phyloP scores from a whole-genome alignment of 768 basidiomycete species.

The Vararia minispora region DNA sequence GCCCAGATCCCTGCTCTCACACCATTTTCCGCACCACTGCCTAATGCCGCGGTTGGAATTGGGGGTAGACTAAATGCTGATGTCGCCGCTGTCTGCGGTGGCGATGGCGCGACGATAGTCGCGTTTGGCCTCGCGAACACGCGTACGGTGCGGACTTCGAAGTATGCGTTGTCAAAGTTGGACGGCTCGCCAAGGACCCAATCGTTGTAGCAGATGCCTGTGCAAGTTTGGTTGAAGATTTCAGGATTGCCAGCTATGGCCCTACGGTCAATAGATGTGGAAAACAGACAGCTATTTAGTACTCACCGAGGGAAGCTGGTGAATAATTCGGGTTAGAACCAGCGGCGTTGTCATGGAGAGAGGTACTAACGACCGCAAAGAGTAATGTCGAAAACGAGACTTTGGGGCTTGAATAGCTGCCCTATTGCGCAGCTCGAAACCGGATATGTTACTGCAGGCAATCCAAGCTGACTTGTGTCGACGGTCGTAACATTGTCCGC shows the following conservation, averaged over 20 bases:
- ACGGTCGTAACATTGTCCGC: constrained; percentile 36
- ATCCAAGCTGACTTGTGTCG: constrained; percentile 47
- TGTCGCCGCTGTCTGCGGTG: too few relatives aligned
- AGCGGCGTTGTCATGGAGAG: constrained; percentile 7
- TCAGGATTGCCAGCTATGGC: constrained; percentile 37
- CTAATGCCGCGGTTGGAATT: too few relatives aligned
- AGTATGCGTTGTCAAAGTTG: constrained; percentile 57
- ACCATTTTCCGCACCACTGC: too few relatives aligned
- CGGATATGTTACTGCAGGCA: constrained; percentile 62
- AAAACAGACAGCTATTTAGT: too few relatives aligned
- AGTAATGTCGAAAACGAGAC: constrained; percentile 66
- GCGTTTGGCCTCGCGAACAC: too few relatives aligned
- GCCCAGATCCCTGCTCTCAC: too few relatives aligned
- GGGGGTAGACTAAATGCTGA: too few relatives aligned
- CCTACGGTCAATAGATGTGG: not conserved
- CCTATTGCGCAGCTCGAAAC: constrained; percentile 40
- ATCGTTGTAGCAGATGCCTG: constrained; percentile 57
- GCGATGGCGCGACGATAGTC: too few relatives aligned
- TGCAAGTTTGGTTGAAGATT: constrained; percentile 50
- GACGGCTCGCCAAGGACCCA: constrained; percentile 55
- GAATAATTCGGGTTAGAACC: too few relatives aligned
- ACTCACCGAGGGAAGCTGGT: too few relatives aligned
- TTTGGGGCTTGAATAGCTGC: constrained; percentile 48
- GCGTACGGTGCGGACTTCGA: too few relatives aligned
- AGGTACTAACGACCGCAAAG: constrained; percentile 44